A percentile compares a stretch with the other conserved stretches of the same genome.
phyloP scores from a whole-genome alignment of 495 filamentous ascomycete genomes.

The Neurospora sp. region DNA sequence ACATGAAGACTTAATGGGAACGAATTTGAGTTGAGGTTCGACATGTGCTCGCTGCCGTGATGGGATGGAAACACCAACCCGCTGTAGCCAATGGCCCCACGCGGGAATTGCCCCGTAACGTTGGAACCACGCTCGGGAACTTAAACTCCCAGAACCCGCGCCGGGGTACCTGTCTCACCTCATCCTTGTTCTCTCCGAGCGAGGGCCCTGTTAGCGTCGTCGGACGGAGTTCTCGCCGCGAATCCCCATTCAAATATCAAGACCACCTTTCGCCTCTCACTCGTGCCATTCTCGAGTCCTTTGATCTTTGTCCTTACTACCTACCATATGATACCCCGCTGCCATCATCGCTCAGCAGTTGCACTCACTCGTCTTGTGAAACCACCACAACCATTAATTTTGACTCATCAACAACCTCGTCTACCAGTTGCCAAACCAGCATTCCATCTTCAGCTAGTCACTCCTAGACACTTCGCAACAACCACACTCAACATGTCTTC shows the following conservation, averaged over 20 bases:
- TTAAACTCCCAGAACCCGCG: background rate
- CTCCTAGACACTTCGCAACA: slow-evolving; percentile 24
- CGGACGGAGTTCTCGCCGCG: background rate
- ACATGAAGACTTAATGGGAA: background rate
- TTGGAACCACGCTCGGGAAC: background rate
- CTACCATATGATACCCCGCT: background rate
- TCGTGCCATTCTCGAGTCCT: background rate
- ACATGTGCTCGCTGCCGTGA: background rate
- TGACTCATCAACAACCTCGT: background rate
- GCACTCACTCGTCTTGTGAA: background rate
- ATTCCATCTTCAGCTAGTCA: background rate
- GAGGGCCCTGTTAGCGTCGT: background rate
- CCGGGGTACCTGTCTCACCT: background rate
- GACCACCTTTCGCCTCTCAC: background rate
- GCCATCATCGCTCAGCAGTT: background rate
- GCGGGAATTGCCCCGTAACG: background rate
- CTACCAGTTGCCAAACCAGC: background rate
- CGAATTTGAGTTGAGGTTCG: background rate
- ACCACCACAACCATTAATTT: background rate
- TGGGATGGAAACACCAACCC: background rate
- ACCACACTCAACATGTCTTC: slow-evolving; percentile 54
- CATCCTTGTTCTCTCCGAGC: background rate
- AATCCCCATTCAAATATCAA: background rate
- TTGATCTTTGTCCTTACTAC: background rate
- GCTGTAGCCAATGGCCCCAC: background rate